Evolutionary conservation across 345 rosid species (phyloP).

Genomic region (Kandelia obovata): DNA sequence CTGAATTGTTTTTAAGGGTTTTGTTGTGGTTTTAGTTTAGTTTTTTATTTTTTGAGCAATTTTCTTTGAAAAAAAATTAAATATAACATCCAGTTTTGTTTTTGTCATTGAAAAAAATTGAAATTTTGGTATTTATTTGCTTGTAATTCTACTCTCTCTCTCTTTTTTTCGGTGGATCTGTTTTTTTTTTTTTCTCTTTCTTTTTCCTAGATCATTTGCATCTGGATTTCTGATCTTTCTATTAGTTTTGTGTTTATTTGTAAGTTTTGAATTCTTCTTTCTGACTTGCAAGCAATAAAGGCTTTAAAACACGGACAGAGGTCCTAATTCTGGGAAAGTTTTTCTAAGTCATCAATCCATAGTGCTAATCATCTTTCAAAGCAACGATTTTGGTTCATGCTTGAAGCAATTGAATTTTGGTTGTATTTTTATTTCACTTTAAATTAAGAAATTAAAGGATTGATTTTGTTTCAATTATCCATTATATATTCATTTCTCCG

Average conservation of each 20-base stretch:
- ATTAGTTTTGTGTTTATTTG: not conserved
- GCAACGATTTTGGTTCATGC: slow-evolving; percentile 10
- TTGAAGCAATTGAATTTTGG: not conserved
- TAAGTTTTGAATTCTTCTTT: not conserved
- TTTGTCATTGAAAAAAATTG: not conserved
- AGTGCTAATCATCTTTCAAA: not conserved
- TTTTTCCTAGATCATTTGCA: slow-evolving; percentile 20
- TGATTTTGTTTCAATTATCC: not conserved
- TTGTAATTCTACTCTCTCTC: not conserved
- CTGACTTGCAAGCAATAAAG: slow-evolving; percentile 3
- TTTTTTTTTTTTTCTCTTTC: not conserved
- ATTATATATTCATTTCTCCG: not conserved
- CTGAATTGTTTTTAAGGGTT: slow-evolving; percentile 28
- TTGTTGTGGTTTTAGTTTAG: slow-evolving; percentile 36
- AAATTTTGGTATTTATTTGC: not conserved
- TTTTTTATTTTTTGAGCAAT: not conserved
- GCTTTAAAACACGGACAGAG: slow-evolving; percentile 1
- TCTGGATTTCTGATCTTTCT: slow-evolving; percentile 12
- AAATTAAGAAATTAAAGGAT: not conserved
- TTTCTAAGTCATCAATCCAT: not conserved
- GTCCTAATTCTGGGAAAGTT: slow-evolving; percentile 7
- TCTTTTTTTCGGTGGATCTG: too few relatives aligned
- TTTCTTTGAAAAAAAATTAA: not conserved
- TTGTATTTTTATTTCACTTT: not conserved
- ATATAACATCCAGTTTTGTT: slow-evolving; percentile 2